These are phyloP conservation scores for Anthoceros angustus DNA, from an alignment of 225 moss, liverwort and hornwort genomes.

Conservation along the genomic window DNA sequence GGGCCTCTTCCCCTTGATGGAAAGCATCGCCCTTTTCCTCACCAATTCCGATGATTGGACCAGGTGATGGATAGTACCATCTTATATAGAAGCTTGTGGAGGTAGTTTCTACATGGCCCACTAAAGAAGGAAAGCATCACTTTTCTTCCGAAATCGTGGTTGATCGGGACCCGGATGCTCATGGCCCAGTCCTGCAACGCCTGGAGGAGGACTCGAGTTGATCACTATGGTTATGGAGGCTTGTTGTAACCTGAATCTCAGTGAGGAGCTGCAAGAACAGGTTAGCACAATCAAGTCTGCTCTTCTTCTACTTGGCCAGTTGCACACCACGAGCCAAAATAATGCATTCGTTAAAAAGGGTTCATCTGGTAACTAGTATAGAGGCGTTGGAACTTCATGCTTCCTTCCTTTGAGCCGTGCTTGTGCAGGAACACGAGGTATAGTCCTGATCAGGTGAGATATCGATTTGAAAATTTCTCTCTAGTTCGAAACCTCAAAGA, in stretches of 20 bases:
- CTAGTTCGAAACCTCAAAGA: too few species aligned
- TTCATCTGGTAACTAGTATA: too few species aligned
- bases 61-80: constrained; percentile 60
- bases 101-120: constrained; percentile 63
- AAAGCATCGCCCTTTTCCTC: constrained; percentile 69
- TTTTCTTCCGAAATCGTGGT: constrained; percentile 80
- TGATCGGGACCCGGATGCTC: constrained; percentile 73
- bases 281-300: constrained; percentile 11
- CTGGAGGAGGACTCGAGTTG: constrained; percentile 78
- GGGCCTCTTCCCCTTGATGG: constrained; percentile 47
- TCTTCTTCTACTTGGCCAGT: neutral
- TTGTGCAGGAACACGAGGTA: too few species aligned
- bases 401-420: too few species aligned
- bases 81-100: constrained; percentile 65
- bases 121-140: constrained; percentile 72
- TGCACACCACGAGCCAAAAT: neutral
- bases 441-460: too few species aligned
- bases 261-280: constrained; percentile 59
- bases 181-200: constrained; percentile 48
- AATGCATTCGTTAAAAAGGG: neutral
- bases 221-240: constrained; percentile 69
- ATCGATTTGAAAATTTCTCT: too few species aligned
- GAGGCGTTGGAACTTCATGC: too few species aligned
- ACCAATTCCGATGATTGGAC: constrained; percentile 85
- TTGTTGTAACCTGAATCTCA: constrained; percentile 74